A percentile compares a stretch with the other conserved stretches of the same genome.
Conservation (phyloP, 495 filamentous ascomycete genomes). For the Daldinia caldariorum region DNA sequence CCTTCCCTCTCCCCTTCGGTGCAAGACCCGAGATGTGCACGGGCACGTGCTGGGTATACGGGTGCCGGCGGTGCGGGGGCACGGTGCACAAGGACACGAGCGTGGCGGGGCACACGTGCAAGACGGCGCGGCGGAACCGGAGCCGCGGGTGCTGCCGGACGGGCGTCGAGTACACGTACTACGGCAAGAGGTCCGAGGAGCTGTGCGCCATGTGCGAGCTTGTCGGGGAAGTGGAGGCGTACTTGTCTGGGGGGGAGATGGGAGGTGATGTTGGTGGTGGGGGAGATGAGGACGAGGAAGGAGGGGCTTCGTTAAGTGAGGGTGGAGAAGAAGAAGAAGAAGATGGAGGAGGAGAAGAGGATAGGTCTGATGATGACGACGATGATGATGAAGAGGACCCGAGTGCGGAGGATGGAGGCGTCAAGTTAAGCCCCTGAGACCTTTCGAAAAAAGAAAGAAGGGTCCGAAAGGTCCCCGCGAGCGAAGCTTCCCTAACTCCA, state of each 20-base stretch:
- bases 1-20: too few species aligned
- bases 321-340: too few species aligned
- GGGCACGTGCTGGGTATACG: conserved; percentile 14
- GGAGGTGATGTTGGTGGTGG: neutral
- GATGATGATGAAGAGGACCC: neutral
- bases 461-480: too few species aligned
- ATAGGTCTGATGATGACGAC: neutral
- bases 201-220: conserved; percentile 41
- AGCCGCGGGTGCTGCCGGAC: conserved; percentile 33
- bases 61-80: conserved; percentile 24
- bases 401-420: neutral
- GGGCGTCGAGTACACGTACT: conserved; percentile 30
- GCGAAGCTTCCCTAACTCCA: neutral
- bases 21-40: too few species aligned
- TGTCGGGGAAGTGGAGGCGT: neutral
- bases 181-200: conserved; percentile 21
- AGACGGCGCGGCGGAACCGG: conserved; percentile 12
- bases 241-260: neutral
- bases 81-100: conserved; percentile 15
- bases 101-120: conserved; percentile 37
- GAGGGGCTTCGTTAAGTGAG: neutral
- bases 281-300: neutral
- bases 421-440: neutral
- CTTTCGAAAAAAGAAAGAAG: too few species aligned
- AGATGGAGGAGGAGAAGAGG: neutral